Evolutionary conservation across 1,284 basidiomycete genomes (phyloP).

Genomic region (Erythrobasidium hasegawianum): DNA sequence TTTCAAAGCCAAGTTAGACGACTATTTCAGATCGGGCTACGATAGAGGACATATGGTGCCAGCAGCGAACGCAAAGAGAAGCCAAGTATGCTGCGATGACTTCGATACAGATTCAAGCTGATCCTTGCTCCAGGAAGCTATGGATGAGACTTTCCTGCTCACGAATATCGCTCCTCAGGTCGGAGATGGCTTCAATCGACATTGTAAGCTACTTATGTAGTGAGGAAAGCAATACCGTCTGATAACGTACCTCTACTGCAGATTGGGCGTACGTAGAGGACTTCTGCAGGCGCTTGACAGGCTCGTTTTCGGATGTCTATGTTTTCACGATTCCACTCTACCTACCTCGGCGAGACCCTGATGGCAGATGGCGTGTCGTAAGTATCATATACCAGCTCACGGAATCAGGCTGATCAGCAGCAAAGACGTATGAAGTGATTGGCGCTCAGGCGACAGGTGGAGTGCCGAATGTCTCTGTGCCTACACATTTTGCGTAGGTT

Average conservation of each 20-base stretch:
- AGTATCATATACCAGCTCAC: slow-evolving; percentile 46
- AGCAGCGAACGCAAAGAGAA: slow-evolving; percentile 86
- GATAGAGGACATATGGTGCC: slow-evolving; percentile 97
- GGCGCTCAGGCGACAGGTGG: slow-evolving; percentile 52
- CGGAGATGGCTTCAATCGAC: slow-evolving; percentile 93
- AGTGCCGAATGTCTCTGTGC: slow-evolving; percentile 79
- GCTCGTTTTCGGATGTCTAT: slow-evolving; percentile 84
- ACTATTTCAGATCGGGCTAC: slow-evolving; percentile 92
- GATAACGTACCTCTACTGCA: slow-evolving; percentile 49
- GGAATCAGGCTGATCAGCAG: neutral
- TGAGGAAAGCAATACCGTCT: neutral
- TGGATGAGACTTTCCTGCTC: slow-evolving; percentile 94
- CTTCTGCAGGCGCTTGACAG: slow-evolving; percentile 86
- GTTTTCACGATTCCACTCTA: slow-evolving; percentile 98
- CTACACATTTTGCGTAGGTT: slow-evolving; percentile 98
- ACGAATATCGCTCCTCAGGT: slow-evolving; percentile 98
- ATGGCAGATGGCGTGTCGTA: slow-evolving; percentile 92
- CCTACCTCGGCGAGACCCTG: slow-evolving; percentile 73
- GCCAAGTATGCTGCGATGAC: slow-evolving; percentile 51
- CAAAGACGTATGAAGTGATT: slow-evolving; percentile 84
- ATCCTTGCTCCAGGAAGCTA: slow-evolving; percentile 63
- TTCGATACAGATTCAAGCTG: neutral
- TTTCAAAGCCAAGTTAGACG: slow-evolving; percentile 80
- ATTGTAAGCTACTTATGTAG: slow-evolving; percentile 60
- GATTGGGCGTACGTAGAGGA: slow-evolving; percentile 97